phyloP scores from a whole-genome alignment of 805 yeast species.

The Starmera amethionina region DNA sequence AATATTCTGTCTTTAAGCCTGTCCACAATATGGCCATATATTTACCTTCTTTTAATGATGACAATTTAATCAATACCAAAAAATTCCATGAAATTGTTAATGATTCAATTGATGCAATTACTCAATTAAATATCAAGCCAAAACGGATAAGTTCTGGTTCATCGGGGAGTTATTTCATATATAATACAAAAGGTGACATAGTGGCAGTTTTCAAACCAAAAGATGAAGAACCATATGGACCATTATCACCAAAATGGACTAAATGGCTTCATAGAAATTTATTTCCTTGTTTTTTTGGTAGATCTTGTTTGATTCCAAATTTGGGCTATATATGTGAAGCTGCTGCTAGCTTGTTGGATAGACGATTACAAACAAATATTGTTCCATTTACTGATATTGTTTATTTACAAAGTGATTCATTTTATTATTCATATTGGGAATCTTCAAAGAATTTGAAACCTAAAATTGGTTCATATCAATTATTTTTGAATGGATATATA shows the following conservation, averaged over 20 bases:
- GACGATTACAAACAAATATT: conserved; percentile 44
- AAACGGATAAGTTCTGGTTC: conserved; percentile 53
- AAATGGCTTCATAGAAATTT: conserved; percentile 70
- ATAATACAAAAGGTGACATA: conserved; percentile 23
- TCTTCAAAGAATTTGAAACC: conserved; percentile 22
- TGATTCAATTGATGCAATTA: conserved; percentile 37
- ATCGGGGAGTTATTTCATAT: conserved; percentile 60
- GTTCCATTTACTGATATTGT: conserved; percentile 62
- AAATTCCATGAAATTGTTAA: conserved; percentile 31
- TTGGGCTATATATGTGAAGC: conserved; percentile 64
- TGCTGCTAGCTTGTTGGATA: conserved; percentile 59
- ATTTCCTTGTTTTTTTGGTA: conserved; percentile 70
- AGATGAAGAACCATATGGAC: conserved; percentile 77
- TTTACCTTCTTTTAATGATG: neutral
- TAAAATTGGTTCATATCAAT: conserved; percentile 61
- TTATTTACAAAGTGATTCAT: conserved; percentile 14
- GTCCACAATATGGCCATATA: neutral
- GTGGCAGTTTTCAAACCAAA: conserved; percentile 68
- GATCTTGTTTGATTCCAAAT: conserved; percentile 65
- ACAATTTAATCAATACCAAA: conserved; percentile 3
- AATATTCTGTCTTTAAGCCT: conserved; percentile 45
- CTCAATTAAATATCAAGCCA: conserved; percentile 33
- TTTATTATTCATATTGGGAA: conserved; percentile 43
- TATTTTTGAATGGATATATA: conserved; percentile 46
- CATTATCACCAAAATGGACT: conserved; percentile 69